phyloP scores from a whole-genome alignment of 192 early-diverging fungal species.

The Piromyces finnis region DNA sequence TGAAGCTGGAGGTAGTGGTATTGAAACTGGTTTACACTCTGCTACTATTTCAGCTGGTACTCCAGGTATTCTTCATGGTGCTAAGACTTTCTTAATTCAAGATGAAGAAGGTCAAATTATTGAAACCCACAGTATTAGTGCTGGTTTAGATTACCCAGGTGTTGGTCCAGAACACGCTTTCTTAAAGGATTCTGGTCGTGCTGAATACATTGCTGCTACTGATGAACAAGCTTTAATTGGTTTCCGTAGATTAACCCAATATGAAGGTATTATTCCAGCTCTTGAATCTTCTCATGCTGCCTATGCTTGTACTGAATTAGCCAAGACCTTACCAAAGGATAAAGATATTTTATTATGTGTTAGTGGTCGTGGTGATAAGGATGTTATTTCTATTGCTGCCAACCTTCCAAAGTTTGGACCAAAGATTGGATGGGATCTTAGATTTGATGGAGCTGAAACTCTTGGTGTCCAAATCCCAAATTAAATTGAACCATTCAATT shows the following conservation, averaged over 20 bases:
- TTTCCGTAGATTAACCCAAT: constrained; percentile 40
- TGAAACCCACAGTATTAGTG: constrained; percentile 84
- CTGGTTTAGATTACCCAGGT: constrained; percentile 95
- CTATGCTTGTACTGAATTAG: constrained; percentile 59
- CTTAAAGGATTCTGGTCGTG: constrained; percentile 72
- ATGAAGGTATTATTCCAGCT: constrained; percentile 86
- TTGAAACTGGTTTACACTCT: constrained; percentile 72
- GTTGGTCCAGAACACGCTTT: constrained; percentile 93
- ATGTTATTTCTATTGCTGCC: constrained; percentile 82
- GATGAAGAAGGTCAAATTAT: constrained; percentile 92
- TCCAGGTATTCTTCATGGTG: constrained; percentile 89
- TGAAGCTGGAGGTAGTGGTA: constrained; percentile 86
- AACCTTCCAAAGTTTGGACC: constrained; percentile 76
- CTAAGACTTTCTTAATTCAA: constrained; percentile 86
- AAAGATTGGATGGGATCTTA: constrained; percentile 78
- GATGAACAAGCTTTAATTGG: constrained; percentile 76
- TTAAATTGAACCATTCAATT: too few species aligned
- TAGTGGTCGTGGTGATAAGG: constrained; percentile 93
- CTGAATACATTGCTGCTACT: constrained; percentile 58
- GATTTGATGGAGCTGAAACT: background rate
- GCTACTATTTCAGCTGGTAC: constrained; percentile 72
- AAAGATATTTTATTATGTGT: constrained; percentile 78
- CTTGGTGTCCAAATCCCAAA: background rate
- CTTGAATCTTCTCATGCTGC: constrained; percentile 90
- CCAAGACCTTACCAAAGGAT: constrained; percentile 49